Evolutionary conservation across 73 alveolate genomes (phyloP), one percentile per base, ranked within the genome.

Genomic region (Paraurostyla sp.): DNA sequence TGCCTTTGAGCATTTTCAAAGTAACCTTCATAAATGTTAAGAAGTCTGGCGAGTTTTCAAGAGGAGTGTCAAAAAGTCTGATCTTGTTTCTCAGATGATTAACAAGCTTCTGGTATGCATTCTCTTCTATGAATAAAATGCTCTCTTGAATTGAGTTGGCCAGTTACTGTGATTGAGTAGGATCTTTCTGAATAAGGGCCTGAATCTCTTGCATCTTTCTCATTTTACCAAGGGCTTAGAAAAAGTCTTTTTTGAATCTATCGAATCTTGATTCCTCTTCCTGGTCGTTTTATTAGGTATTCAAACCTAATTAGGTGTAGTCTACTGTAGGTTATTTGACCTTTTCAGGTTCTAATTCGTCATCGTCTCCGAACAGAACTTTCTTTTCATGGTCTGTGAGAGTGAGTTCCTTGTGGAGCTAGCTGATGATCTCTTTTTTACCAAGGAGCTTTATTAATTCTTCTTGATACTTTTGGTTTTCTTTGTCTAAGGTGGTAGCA

Each of bases 1-100:
- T 87, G 11, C 48, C 58, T 71, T 56, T 87, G 3, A 87, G 89
- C 83, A 87, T 60, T 36, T 57, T 35, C 18, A 87, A 52, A 4
- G 93, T 87, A 0, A 87, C 76, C 30, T 87, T 87, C 76, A 87
- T 59, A 36, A 87, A 87, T 11, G 90, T 76, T 27, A 87, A 41
- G 29, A 87, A 76, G 35, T 87, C 87, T 4, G 89, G 78, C 15
- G 40, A 35, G 38, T 80, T n/a, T 45, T 87, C 93, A 11, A 87
- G 57, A 7, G 93, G 93, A 23, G 83, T 87, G n/a, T 87, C 90
- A 57, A 87, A 87, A 0, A 65, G 54, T 45, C 62, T 52, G 23
- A 87, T 87, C 49, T 87, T 87, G 20, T 42, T 59, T 46, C 57
- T 87, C n/a, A 87, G 56, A 41, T 65, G 76, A n/a, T 76, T 71